Evolutionary conservation across 2,329 filamentous ascomycete genomes (phyloP), one percentile per base, ranked within the genome.

Genomic region (Paecilomyces sp.): DNA sequence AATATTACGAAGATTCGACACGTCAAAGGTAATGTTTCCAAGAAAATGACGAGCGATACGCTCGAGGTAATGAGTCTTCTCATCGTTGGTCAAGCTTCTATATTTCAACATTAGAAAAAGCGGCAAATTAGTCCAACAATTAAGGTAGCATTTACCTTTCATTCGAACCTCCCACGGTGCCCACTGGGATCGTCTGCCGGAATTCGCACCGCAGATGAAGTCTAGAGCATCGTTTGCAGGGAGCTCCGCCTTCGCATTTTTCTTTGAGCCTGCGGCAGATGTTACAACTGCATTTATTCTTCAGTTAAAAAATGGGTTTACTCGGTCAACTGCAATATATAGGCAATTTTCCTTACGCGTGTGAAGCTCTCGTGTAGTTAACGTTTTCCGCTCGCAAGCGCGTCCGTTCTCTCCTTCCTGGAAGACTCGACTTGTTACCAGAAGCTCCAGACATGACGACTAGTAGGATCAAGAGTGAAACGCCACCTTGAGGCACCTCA

Each of bases 171-270:
- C 18, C 36, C 7, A 31, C 13, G 61, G 68, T 74, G 60, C 73
- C 71, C 47, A 61, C 65, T 54, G 69, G 70, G 52, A 75, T 72
- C 34, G 73, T 75, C 8, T 74, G 70, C 22, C 73, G 74, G 63
- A 83, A 83, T 60, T 79, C 74, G 68, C 81, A 83, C 64, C 77
- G 77, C 51, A 80, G 77, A 61, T 77, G 77, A 63, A 83, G 77
- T 60, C 79, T 80, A 59, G 78, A 73, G 65, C 81, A 84, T 58
- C 82, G 72, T 55, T 79, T 78, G 65, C 82, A 84, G 1, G 82
- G 81, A n/a, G 81, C 74, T 55, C 81, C 82, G 55, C 81, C 82
- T 64, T 83, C 81, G 65, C 82, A 84, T 70, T 83, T 83, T 68
- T 84, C 81, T 66, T 84, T 84, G 60, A 81, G 76, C 61, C 80